A percentile compares a stretch with the other conserved stretches of the same genome.
These are phyloP conservation scores for Lecanicillium sp. DNA, from an alignment of 2,329 filamentous ascomycete genomes.

Conservation along the genomic window DNA sequence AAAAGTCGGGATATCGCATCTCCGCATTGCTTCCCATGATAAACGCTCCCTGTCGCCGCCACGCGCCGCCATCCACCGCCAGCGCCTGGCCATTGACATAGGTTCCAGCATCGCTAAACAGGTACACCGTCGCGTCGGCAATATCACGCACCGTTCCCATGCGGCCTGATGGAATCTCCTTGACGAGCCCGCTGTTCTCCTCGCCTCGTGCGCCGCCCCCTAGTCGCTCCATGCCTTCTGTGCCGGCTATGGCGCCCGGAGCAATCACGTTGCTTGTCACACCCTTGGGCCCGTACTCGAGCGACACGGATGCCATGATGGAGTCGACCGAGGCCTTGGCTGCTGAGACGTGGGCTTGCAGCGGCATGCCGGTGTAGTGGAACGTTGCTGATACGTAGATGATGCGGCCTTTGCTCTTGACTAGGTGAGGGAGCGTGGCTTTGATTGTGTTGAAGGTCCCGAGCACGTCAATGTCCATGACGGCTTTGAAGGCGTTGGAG, in stretches of 20 bases:
- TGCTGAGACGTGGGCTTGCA: slow-evolving; percentile 84
- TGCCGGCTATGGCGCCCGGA: slow-evolving; percentile 77
- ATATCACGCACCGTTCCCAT: slow-evolving; percentile 80
- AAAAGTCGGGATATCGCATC: slow-evolving; percentile 46
- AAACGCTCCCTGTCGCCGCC: slow-evolving; percentile 41
- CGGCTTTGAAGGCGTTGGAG: slow-evolving; percentile 85
- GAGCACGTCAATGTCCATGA: slow-evolving; percentile 92
- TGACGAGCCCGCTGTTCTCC: slow-evolving; percentile 21
- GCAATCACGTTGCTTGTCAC: slow-evolving; percentile 83
- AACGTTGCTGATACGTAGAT: slow-evolving; percentile 86
- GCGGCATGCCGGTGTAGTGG: slow-evolving; percentile 77
- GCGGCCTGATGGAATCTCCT: slow-evolving; percentile 61
- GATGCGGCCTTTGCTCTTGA: slow-evolving; percentile 69
- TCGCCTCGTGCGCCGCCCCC: slow-evolving; percentile 31
- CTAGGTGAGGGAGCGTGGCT: slow-evolving; percentile 74
- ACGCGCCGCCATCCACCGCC: slow-evolving; percentile 60
- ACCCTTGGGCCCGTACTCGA: slow-evolving; percentile 86
- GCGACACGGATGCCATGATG: slow-evolving; percentile 66
- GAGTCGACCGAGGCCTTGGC: slow-evolving; percentile 90
- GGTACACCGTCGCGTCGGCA: slow-evolving; percentile 81
- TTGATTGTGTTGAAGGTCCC: slow-evolving; percentile 95
- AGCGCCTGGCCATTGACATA: slow-evolving; percentile 79
- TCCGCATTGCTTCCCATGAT: slow-evolving; percentile 37
- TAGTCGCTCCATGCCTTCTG: slow-evolving; percentile 68
- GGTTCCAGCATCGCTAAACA: slow-evolving; percentile 79